Percentiles rank a stretch among this genome's conserved stretches.
phyloP scores from a whole-genome alignment of 768 basidiomycete genomes.

The Hypsizygus marmoreus region DNA sequence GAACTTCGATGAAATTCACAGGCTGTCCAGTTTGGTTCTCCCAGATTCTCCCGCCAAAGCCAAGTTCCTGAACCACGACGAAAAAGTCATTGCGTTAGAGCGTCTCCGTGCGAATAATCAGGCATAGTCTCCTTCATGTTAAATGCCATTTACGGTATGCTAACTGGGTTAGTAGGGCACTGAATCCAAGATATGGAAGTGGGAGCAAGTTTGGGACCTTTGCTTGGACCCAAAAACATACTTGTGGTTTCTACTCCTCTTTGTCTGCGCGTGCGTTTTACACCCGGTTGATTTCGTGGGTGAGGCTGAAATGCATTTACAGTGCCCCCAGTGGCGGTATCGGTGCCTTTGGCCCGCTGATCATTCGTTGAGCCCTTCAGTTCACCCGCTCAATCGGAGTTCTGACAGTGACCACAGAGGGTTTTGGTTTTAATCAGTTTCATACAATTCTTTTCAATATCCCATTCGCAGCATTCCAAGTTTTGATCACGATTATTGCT shows the following conservation, averaged over 20 bases:
- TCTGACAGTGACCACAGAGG: conserved; percentile 21
- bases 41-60: conserved; percentile 47
- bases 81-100: conserved; percentile 43
- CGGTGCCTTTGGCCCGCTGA: conserved; percentile 44
- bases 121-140: conserved; percentile 18
- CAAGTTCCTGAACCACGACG: conserved; percentile 39
- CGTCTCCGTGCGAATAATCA: conserved; percentile 45
- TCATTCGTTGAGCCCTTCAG: conserved; percentile 32
- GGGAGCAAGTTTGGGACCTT: conserved; percentile 42
- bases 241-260: conserved; percentile 42
- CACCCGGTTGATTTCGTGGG: neutral
- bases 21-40: conserved; percentile 36
- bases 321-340: conserved; percentile 43
- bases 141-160: neutral
- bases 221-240: conserved; percentile 43
- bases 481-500: conserved; percentile 36
- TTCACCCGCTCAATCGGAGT: neutral
- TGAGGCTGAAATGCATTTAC: conserved; percentile 8
- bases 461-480: conserved; percentile 45
- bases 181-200: conserved; percentile 48
- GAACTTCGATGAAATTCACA: neutral
- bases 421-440: conserved; percentile 44
- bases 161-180: conserved; percentile 37
- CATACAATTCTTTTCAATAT: conserved; percentile 51
- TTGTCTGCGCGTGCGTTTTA: conserved; percentile 39